Evolutionary conservation across 192 early-diverging fungal species (phyloP), one percentile per base, ranked within the genome.

Genomic region (Paraglomus brasilianum): DNA sequence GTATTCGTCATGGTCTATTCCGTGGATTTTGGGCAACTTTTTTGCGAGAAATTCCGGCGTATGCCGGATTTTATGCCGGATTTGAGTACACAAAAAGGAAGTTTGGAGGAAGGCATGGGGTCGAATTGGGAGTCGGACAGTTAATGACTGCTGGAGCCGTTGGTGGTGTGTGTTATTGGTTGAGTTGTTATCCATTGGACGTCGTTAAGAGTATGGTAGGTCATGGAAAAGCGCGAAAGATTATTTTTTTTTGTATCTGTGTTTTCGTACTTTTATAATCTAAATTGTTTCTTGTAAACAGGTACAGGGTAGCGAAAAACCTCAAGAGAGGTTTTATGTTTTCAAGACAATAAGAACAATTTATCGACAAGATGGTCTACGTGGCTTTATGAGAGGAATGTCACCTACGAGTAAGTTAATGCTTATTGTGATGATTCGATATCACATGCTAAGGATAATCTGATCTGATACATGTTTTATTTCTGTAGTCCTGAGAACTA

Each of bases 11-110:
- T 66, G 94, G 94, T n/a, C 71, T 94, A 17, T 86, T 89, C 71
- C 86, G 91, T 72, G 94, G 94, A 10, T 87, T 93, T 76, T 91
- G 87, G 85, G 83, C 88, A 6, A 93, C 94, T 0, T 77, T 94
- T 14, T 58, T 86, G 15, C 80, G 92, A 40, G 92, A 92, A 72
- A 88, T 91, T 19, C 92, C 92, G 13, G 92, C 86, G 1, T 91
- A 94, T 66, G 89, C 90, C 44, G 93, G 89, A 49, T 95, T 92
- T 73, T 95, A 95, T 70, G 72, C 84, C 8, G 93, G 90, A 21
- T 95, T 94, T 73, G 93, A 95, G 72, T 81, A 77, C 44, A 74
- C 85, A 47, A 94, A 93, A 78, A 83, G 93, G n/a, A 58, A 77
- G 1, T 57, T 93, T n/a, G 84, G 82, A 0, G 78, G 81, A 5